Evolutionary conservation across 2,329 filamentous ascomycete genomes (phyloP), one percentile per base, ranked within the genome.

Genomic region (Hypoxylon sp.): DNA sequence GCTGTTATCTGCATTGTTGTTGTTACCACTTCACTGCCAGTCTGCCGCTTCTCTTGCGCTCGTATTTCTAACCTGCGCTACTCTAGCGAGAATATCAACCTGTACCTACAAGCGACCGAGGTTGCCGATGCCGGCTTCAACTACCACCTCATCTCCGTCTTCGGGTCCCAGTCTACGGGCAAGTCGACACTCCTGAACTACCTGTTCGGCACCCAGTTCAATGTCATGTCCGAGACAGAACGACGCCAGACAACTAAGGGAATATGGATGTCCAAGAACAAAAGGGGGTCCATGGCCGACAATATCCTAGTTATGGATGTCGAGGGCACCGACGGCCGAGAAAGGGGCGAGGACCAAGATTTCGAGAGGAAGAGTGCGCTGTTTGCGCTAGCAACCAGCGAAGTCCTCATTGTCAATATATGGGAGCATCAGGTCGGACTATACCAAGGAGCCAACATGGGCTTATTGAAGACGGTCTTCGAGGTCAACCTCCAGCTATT

Each of bases 241-340:
- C 87, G 95, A 64, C 88, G 92, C 61, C 95, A 99, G 82, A 99
- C 95, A 0, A 99, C 95, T 40, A 99, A 98, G 81, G 95, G 95
- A 72, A 99, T 99, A 74, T 99, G 95, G 95, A 89, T 99, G 89
- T 96, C 93, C 64, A 96, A 97, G 81, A 98, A 98, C 78, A 97
- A 96, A 80, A 82, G 83, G 66, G 76, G 79, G 48, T 75, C 77
- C 64, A 97, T 98, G 92, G 93, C 94, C 51, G 92, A 97, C 70
- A 99, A 99, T 76, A 97, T 99, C 69, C 81, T 99, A 62, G 95
- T 99, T 68, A 99, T 99, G 95, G 95, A 99, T 72, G 95, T 99
- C 38, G 95, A 99, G 77, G 95, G 95, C 66, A 98, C 95, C 9
- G 95, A 99, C 74, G 95, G 95, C 48, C 87, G 95, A 67, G 95